Conservation (phyloP, 2,329 filamentous ascomycete genomes). For the Dryadomyces quercus-mongolicae region DNA sequence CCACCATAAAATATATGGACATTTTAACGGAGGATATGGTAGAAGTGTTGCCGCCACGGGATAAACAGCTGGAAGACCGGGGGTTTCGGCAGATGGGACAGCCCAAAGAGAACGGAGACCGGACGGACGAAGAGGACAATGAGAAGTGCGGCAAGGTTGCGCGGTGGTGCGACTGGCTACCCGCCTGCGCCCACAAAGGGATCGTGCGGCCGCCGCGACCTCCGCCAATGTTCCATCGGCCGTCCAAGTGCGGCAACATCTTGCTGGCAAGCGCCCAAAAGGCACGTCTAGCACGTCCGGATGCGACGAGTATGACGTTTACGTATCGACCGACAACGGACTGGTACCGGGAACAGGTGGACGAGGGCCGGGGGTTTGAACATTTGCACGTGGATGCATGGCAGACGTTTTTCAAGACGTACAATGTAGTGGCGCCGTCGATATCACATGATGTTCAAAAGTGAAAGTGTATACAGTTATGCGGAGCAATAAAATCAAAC, state of each 20-base stretch:
- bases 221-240: background rate
- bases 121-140: background rate
- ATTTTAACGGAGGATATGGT: conserved; percentile 20
- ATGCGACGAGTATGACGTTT: conserved; percentile 21
- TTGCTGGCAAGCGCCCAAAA: conserved; percentile 27
- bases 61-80: conserved; percentile 15
- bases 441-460: background rate
- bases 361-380: conserved; percentile 34
- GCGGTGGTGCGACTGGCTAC: too few relatives aligned
- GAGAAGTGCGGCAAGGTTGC: background rate
- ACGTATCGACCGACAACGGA: conserved; percentile 32
- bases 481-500: too few relatives aligned
- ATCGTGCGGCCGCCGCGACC: background rate
- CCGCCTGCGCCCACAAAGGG: too few relatives aligned
- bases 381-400: conserved; percentile 35
- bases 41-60: conserved; percentile 23
- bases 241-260: conserved; percentile 28
- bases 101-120: background rate
- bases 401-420: conserved; percentile 24
- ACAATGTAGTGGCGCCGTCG: background rate
- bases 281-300: conserved; percentile 12
- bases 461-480: background rate
- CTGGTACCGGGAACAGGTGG: conserved; percentile 38
- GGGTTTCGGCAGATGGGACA: conserved; percentile 26
- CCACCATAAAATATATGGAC: conserved; percentile 26